Conservation (phyloP, 2,329 filamentous ascomycete genomes). For the Penicillium aurantiogriseum region DNA sequence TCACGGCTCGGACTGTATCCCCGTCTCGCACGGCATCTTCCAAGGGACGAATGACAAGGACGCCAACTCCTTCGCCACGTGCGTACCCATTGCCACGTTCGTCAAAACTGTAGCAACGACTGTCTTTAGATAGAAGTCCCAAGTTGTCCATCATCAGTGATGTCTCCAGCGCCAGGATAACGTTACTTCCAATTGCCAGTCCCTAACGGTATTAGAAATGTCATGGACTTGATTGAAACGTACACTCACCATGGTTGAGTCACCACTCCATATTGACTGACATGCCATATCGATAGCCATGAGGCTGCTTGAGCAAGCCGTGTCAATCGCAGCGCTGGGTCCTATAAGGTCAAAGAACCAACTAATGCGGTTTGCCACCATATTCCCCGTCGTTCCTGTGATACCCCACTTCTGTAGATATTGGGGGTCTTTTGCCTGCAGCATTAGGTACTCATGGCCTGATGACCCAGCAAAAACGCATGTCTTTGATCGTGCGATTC, state of each 20-base stretch:
- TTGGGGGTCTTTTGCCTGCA: slow-evolving; percentile 22
- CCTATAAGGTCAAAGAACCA: slow-evolving; percentile 32
- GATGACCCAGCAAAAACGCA: slow-evolving; percentile 35
- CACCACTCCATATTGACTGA: slow-evolving; percentile 9
- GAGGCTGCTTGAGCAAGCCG: slow-evolving; percentile 30
- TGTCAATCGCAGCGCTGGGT: slow-evolving; percentile 29
- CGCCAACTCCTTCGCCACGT: slow-evolving; percentile 8
- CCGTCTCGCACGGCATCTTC: slow-evolving; percentile 40
- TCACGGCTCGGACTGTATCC: slow-evolving; percentile 42
- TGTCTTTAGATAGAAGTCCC: slow-evolving; percentile 6
- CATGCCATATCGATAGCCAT: slow-evolving; percentile 26
- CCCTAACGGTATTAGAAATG: not conserved
- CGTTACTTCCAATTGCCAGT: not conserved
- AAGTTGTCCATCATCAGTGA: slow-evolving; percentile 9
- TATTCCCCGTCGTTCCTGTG: slow-evolving; percentile 27
- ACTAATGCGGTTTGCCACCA: slow-evolving; percentile 34
- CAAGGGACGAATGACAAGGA: slow-evolving; percentile 35
- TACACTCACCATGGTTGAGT: slow-evolving; percentile 1
- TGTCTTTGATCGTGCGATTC: slow-evolving; percentile 31
- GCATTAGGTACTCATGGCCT: slow-evolving; percentile 30
- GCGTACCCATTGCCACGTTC: slow-evolving; percentile 31
- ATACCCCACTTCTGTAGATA: slow-evolving; percentile 21
- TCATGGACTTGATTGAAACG: not conserved
- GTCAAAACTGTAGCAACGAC: slow-evolving; percentile 25
- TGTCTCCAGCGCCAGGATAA: not conserved